Conservation (phyloP, 768 basidiomycete species). For the Termitomyces sp. region DNA sequence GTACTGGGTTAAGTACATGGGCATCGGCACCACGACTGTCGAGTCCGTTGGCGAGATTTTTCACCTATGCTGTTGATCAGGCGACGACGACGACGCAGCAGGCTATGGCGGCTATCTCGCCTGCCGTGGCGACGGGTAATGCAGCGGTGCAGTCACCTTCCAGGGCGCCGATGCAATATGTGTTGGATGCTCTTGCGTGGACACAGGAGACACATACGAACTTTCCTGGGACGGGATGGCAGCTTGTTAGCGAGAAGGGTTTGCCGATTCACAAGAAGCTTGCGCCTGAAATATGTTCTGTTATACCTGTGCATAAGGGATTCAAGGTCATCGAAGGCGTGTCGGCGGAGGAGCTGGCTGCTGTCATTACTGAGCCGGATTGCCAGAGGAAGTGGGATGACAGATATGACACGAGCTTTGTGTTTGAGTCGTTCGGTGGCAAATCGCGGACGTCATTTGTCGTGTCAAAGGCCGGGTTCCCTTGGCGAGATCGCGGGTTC, state of each 20-base stretch:
- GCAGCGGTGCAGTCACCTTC: constrained; percentile 42
- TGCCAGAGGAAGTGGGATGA: constrained; percentile 86
- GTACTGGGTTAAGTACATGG: constrained; percentile 28
- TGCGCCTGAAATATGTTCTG: constrained; percentile 70
- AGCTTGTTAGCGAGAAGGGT: constrained; percentile 68
- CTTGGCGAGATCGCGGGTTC: constrained; percentile 87
- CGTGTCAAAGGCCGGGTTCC: constrained; percentile 74
- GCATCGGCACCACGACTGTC: constrained; percentile 59
- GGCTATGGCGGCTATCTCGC: constrained; percentile 73
- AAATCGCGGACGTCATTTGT: constrained; percentile 68
- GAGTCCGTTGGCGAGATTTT: constrained; percentile 65
- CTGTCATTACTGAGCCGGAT: constrained; percentile 61
- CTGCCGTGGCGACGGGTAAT: constrained; percentile 37
- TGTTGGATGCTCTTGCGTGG: constrained; percentile 77
- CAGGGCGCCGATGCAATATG: constrained; percentile 73
- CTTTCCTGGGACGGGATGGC: constrained; percentile 62
- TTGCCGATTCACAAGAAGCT: constrained; percentile 70
- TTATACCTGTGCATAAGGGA: constrained; percentile 81
- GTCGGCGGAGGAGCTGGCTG: constrained; percentile 85
- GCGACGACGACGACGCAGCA: constrained; percentile 69
- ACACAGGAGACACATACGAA: constrained; percentile 64
- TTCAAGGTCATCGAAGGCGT: constrained; percentile 91
- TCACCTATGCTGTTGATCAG: constrained; percentile 70
- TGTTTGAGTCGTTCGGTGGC: constrained; percentile 75
- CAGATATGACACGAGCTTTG: constrained; percentile 61